Evolutionary conservation across 495 filamentous ascomycete species (phyloP).

Genomic region (Penicillium coprophilum): DNA sequence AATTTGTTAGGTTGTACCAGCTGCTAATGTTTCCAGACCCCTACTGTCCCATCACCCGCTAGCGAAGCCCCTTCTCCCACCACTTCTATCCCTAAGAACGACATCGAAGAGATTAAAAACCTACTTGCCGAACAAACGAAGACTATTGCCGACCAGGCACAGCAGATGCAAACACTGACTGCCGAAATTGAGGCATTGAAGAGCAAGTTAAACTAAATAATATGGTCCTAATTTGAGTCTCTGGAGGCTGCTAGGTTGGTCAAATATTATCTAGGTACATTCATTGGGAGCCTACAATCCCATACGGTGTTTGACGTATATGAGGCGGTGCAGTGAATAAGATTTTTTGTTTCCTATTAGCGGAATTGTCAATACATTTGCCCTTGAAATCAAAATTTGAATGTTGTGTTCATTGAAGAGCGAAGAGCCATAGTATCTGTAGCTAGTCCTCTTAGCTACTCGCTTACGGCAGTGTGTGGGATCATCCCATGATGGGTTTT

Average conservation of each 20-base stretch:
- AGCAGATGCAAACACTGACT: constrained; percentile 45
- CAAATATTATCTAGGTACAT: constrained; percentile 2
- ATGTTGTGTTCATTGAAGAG: not conserved
- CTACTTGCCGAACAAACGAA: constrained; percentile 48
- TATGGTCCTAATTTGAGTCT: not conserved
- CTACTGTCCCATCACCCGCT: constrained; percentile 22
- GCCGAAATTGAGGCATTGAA: constrained; percentile 49
- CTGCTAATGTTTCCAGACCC: constrained; percentile 25
- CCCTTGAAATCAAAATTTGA: constrained; percentile 13
- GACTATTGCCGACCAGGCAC: constrained; percentile 45
- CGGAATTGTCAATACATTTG: constrained; percentile 33
- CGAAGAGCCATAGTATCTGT: too few species aligned
- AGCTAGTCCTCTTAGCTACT: not conserved
- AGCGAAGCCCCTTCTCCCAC: constrained; percentile 22
- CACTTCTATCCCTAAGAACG: constrained; percentile 30
- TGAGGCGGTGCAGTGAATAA: constrained; percentile 23
- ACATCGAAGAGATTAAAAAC: constrained; percentile 47
- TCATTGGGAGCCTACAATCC: not conserved
- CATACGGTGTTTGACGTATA: constrained; percentile 18
- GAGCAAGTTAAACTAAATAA: constrained; percentile 39
- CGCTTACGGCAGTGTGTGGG: not conserved
- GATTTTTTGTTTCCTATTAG: constrained; percentile 24
- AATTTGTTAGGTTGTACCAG: not conserved
- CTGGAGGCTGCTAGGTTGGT: not conserved
- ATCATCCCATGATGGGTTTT: not conserved